Base-by-base conservation (phyloP, 257 asterid genomes). In the Gentiana dahurica region DNA sequence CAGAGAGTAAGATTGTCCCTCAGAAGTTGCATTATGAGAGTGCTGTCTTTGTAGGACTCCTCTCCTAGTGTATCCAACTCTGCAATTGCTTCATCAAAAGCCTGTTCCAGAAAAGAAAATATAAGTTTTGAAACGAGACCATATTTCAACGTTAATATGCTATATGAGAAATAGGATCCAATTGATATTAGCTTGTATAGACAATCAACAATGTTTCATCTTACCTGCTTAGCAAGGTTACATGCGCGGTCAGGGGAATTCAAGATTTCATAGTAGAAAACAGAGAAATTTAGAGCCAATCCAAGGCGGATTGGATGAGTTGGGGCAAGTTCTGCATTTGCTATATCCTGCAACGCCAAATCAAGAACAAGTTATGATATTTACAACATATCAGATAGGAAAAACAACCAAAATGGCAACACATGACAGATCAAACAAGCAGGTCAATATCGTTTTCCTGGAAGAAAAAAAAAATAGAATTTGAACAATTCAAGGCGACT, bases 21-120 rank as follows among this genome's bases (percentile, higher is more conserved):
- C 51, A 82, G 95, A 77, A 85, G 94, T 69, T 85, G 94, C 94
- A 85, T 85, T 63, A 85, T 85, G 71, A 89, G 73, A 61, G 97
- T 89, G 89, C 95, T 89, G 57, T 89, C 97, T 64, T 89, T 89
- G 90, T 90, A 90, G 55, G 97, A 90, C 71, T 90, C 97, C 78
- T 90, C 97, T 65, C 97, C 96, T 8, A 84, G 80, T 41, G 89
- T 83, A 39, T 87, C 92, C 79, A 87, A 69, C 82, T 87, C 93
- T 2, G 93, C 86, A 64, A 87, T 84, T 39, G 96, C 94, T 76
- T 87, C 94, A 68, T 87, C 96, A 56, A 87, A 87, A 52, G 96
- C 95, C 96, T 87, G 73, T 36, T 3, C 15, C 24, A 24, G 24
- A 24, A 24, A 24, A 24, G 24, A 24, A 24, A 24, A 24, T 24